phyloP scores from a whole-genome alignment of 805 yeast genomes.

The Candida verbasci region DNA sequence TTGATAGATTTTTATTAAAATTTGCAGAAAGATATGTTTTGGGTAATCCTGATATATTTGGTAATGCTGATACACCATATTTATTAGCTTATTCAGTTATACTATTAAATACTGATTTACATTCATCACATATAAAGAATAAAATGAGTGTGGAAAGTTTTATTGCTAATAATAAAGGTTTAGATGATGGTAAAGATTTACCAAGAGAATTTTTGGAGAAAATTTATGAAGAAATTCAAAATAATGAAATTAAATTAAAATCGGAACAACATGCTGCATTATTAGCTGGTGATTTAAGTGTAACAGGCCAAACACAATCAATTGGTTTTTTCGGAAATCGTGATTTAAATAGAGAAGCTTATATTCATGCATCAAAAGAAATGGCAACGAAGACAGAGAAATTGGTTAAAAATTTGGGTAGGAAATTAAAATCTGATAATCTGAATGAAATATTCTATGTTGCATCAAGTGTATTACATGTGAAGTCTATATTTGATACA shows the following conservation, averaged over 20 bases:
- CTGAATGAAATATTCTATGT: conserved; percentile 54
- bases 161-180: conserved; percentile 80
- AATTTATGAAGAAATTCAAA: conserved; percentile 73
- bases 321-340: conserved; percentile 66
- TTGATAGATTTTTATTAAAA: conserved; percentile 93
- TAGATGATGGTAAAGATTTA: conserved; percentile 84
- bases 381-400: conserved; percentile 87
- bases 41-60: conserved; percentile 83
- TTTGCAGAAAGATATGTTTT: conserved; percentile 89
- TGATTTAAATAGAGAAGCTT: conserved; percentile 73
- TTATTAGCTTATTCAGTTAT: conserved; percentile 88
- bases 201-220: conserved; percentile 67
- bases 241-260: conserved; percentile 82
- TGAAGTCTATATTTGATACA: conserved; percentile 87
- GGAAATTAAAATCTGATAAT: conserved; percentile 35
- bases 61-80: conserved; percentile 92
- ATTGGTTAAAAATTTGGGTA: conserved; percentile 64
- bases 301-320: conserved; percentile 31
- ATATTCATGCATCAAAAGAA: conserved; percentile 87
- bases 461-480: conserved; percentile 87
- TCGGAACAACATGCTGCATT: conserved; percentile 94
- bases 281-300: conserved; percentile 54
- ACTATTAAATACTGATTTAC: conserved; percentile 91
- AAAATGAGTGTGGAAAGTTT: conserved; percentile 89
- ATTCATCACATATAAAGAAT: conserved; percentile 78